Conservation (phyloP, 495 filamentous ascomycete species). For the Lophiostoma macrostomum region DNA sequence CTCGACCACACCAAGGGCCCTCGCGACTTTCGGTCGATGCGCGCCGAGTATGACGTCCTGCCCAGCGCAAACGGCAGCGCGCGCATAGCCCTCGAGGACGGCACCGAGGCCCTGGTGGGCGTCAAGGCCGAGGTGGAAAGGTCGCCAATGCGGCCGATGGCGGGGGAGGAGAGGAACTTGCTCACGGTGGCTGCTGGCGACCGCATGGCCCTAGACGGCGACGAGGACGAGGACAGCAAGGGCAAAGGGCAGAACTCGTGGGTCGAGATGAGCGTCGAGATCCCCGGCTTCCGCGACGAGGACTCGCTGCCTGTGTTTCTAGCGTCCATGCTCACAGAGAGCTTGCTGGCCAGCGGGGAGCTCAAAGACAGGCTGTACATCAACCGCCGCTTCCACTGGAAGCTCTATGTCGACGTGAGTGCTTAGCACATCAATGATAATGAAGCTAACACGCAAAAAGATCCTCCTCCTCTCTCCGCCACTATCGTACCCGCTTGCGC, state of each 20-base stretch:
- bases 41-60: slow-evolving; percentile 85
- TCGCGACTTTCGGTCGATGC: slow-evolving; percentile 83
- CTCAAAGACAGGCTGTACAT: slow-evolving; percentile 73
- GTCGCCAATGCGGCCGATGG: slow-evolving; percentile 40
- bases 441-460: slow-evolving; percentile 44
- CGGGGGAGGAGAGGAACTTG: background rate
- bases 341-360: slow-evolving; percentile 69
- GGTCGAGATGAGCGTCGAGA: slow-evolving; percentile 82
- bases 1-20: slow-evolving; percentile 70
- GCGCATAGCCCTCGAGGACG: slow-evolving; percentile 89
- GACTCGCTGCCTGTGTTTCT: slow-evolving; percentile 87
- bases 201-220: slow-evolving; percentile 29
- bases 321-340: slow-evolving; percentile 82
- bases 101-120: slow-evolving; percentile 90
- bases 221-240: slow-evolving; percentile 35
- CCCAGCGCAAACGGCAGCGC: slow-evolving; percentile 89
- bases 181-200: slow-evolving; percentile 33
- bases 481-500: slow-evolving; percentile 84
- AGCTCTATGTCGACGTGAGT: slow-evolving; percentile 84
- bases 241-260: slow-evolving; percentile 55
- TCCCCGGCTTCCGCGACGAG: slow-evolving; percentile 84
- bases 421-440: slow-evolving; percentile 36
- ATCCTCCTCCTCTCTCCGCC: slow-evolving; percentile 91
- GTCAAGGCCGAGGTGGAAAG: slow-evolving; percentile 91
- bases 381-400: slow-evolving; percentile 90